Base-by-base conservation (phyloP, 1,284 basidiomycete genomes). In the Sporisorium exsertum region DNA sequence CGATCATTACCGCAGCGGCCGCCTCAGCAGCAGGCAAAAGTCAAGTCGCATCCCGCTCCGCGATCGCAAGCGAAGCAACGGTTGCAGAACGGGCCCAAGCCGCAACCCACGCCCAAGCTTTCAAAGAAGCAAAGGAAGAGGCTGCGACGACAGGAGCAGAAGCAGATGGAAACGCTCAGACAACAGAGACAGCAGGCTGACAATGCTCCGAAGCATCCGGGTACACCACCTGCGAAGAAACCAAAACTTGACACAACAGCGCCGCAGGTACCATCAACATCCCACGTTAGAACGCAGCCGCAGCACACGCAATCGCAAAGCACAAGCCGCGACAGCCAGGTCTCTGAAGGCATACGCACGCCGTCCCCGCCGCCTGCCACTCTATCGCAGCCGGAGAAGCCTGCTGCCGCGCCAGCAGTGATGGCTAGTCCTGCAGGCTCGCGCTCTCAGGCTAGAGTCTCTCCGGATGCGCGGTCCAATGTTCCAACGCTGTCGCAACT, bases 191-290 rank as follows among this genome's bases (percentile, higher is more conserved):
- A 35, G 35, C 46, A 58, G 40, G 10, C 32, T 20, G 2, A 40
- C 18, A 33, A 49, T 8, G 18, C 33, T 9, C 15, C 20, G 2
- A 6, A n/a, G 3, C 18, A 52, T 6, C 15, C 24, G 4, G 18
- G 32, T 22, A 43, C 32, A 16, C 55, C 56, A 4, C 45, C 56
- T 15, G 24, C 16, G 24, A 67, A 67, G 32, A 67, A 49, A 9
- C n/a, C 49, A n/a, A 53, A 53, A 32, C 10, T 47, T 1, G 49
- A 54, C 9, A 29, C 5, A 32, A 1, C 47, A 8, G 2, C 27
- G 4, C 4, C 18, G 12, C 49, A 32, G 13, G 8, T 29, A n/a
- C 12, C 27, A 5, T n/a, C 27, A 4, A 2, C 49, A 32, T 20
- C 27, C n/a, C 27, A 32, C n/a, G 5, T 9, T 7, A 49, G 47